These are phyloP conservation scores for barley (Hordeum vulgare) DNA, from an alignment of 176 grass and related monocot species.

Conservation along the genomic window MorexV3_pseudomolecules_assembly NC_058522.1:501288425-501288924, in stretches of 20 bases:
- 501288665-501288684: slow-evolving; percentile 37
- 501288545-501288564: background rate
- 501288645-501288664: slow-evolving; percentile 49
- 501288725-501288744: background rate
- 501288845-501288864: background rate
- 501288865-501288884: background rate
- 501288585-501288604: no score
- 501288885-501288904: background rate
- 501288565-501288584: no score
- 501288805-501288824: background rate
- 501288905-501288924: background rate
- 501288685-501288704: slow-evolving; percentile 40
- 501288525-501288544: no score
- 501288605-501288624: background rate
- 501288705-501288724: background rate
- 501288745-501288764: background rate
- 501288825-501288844: background rate
- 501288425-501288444: no score
- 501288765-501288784: background rate
- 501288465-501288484: no score
- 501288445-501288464: no score
- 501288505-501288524: no score
- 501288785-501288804: background rate
- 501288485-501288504: no score
- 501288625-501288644: background rate